A percentile compares a stretch with the other conserved stretches of the same genome.
Conservation (phyloP, 176 grass and related monocot species). For the Rhynchospora tenuis region DNA sequence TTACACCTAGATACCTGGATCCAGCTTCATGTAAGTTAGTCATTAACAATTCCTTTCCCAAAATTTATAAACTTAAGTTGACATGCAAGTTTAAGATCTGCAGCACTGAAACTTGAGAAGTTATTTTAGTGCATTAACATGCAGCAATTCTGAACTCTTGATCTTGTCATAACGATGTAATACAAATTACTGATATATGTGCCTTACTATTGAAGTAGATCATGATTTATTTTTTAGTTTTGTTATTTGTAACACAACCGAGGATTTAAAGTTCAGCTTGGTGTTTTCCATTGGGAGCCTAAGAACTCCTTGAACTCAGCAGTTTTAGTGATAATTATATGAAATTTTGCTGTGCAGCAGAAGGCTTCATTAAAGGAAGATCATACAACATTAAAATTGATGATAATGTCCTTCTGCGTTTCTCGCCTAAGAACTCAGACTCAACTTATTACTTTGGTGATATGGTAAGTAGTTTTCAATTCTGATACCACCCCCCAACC, state of each 20-base stretch:
- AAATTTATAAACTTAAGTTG: background rate
- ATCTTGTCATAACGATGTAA: background rate
- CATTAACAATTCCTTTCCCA: background rate
- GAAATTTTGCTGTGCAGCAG: slow-evolving; percentile 48
- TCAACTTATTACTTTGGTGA: slow-evolving; percentile 98
- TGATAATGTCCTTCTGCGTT: slow-evolving; percentile 80
- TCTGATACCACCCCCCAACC: background rate
- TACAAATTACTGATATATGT: background rate
- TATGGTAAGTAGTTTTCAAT: slow-evolving; percentile 48
- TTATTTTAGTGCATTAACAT: background rate
- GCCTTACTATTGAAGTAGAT: background rate
- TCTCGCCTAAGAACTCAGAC: slow-evolving; percentile 91
- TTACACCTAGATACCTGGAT: slow-evolving; percentile 77
- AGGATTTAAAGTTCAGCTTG: background rate
- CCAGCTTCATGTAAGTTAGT: slow-evolving; percentile 65
- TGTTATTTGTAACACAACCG: background rate
- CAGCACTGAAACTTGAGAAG: background rate
- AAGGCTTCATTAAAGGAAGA: slow-evolving; percentile 74
- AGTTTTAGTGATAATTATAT: background rate
- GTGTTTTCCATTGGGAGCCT: background rate
- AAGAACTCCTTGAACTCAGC: background rate
- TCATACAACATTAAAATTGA: slow-evolving; percentile 98
- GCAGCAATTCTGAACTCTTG: background rate
- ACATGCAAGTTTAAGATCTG: background rate
- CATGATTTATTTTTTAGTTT: background rate